These are phyloP conservation scores for Hypoxylon perforatum DNA, from an alignment of 495 filamentous ascomycete species.

Conservation along the genomic window DNA sequence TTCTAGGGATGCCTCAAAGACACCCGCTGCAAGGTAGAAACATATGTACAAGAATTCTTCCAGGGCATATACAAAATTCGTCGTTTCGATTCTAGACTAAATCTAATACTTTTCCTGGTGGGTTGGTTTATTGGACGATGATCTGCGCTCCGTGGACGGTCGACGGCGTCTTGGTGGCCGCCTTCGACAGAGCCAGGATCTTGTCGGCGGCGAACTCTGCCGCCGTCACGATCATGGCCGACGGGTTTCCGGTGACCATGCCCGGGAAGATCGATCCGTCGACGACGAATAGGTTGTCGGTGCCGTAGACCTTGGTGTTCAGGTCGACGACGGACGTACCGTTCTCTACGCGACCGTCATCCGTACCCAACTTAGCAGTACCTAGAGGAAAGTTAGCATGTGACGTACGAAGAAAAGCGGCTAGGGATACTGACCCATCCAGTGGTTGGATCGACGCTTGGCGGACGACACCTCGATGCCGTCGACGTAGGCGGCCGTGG, in stretches of 20 bases:
- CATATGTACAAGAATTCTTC: constrained; percentile 42
- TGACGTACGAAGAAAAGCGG: not conserved
- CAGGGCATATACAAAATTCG: constrained; percentile 2
- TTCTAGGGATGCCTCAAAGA: constrained; percentile 10
- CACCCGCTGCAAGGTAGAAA: constrained; percentile 14
- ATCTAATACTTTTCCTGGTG: not conserved
- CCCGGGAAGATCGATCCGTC: constrained; percentile 74
- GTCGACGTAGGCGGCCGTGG: constrained; percentile 65
- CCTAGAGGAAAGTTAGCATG: constrained; percentile 47
- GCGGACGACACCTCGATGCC: constrained; percentile 61
- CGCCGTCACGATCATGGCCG: constrained; percentile 67
- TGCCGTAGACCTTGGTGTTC: constrained; percentile 77
- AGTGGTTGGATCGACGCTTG: constrained; percentile 75
- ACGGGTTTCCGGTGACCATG: constrained; percentile 69
- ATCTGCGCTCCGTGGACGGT: constrained; percentile 36
- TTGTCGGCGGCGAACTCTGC: constrained; percentile 66
- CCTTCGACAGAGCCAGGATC: constrained; percentile 49
- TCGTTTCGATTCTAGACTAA: constrained; percentile 3
- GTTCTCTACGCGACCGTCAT: constrained; percentile 68
- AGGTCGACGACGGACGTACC: constrained; percentile 78
- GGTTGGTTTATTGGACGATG: constrained; percentile 33
- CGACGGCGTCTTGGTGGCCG: constrained; percentile 16
- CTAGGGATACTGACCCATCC: constrained; percentile 60
- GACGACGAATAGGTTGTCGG: constrained; percentile 73
- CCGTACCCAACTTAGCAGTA: constrained; percentile 70